Evolutionary conservation across 116 monocot genomes (phyloP).

Genomic region (Dioscorea cayenensis): DNA sequence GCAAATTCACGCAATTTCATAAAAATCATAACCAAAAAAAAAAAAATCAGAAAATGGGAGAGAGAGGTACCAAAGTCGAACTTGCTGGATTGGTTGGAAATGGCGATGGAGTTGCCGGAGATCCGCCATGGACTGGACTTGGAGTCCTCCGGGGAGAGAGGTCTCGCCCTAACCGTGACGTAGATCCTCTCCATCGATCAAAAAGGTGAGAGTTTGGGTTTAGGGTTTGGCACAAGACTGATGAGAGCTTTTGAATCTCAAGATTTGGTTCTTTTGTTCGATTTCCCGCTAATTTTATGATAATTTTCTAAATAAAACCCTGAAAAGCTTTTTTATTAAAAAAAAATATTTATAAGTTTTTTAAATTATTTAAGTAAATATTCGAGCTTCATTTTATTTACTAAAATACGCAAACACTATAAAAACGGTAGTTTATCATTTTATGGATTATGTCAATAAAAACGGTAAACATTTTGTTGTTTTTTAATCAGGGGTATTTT

Average conservation of each 20-base stretch:
- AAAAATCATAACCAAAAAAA: neutral
- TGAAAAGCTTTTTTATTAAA: too few species aligned
- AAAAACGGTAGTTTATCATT: too few species aligned
- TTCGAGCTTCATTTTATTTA: too few species aligned
- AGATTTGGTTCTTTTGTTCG: neutral
- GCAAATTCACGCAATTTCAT: neutral
- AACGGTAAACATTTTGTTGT: too few species aligned
- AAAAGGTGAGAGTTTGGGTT: neutral
- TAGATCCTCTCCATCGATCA: conserved; percentile 74
- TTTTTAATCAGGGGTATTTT: too few species aligned
- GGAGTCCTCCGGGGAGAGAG: conserved; percentile 69
- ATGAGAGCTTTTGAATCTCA: neutral
- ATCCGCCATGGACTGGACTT: conserved; percentile 73
- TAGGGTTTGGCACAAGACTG: neutral
- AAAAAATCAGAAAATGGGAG: neutral
- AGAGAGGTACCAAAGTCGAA: conserved; percentile 69
- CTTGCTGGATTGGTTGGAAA: conserved; percentile 40
- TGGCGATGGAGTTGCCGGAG: conserved; percentile 60
- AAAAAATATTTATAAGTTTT: too few species aligned
- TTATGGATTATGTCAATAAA: too few species aligned
- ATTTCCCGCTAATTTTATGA: neutral
- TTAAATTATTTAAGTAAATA: too few species aligned
- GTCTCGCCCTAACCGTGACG: conserved; percentile 69
- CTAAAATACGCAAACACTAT: too few species aligned
- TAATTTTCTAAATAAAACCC: too few species aligned